Evolutionary conservation across 352 stramenopile species (phyloP).

Genomic region (Peronospora belbahrii): DNA sequence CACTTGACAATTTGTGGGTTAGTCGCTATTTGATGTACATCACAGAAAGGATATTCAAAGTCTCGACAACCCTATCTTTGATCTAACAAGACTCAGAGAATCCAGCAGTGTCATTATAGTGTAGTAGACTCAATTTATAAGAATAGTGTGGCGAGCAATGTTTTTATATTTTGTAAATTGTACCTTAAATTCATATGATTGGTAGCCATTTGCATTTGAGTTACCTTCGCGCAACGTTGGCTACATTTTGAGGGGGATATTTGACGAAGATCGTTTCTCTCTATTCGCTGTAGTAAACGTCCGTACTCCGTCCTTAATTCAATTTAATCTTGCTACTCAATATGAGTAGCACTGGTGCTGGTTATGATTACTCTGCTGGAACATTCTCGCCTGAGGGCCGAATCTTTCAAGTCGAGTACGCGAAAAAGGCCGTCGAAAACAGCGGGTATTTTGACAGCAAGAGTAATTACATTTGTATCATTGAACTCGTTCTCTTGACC

Average conservation of each 20-base stretch:
- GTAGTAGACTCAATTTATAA: too few relatives aligned
- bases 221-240: conserved; percentile 11
- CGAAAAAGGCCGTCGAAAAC: conserved; percentile 97
- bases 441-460: conserved; percentile 49
- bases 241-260: conserved; percentile 15
- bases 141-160: too few relatives aligned
- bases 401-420: conserved; percentile 99
- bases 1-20: too few relatives aligned
- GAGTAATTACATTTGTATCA: too few relatives aligned
- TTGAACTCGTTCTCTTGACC: neutral
- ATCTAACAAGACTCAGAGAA: too few relatives aligned
- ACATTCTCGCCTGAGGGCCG: conserved; percentile 97
- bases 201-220: neutral
- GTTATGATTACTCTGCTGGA: conserved; percentile 82
- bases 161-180: too few relatives aligned
- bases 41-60: too few relatives aligned
- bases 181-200: conserved; percentile 1
- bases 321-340: conserved; percentile 10
- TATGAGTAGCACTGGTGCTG: conserved; percentile 83
- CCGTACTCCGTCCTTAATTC: neutral
- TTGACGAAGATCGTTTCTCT: conserved; percentile 15
- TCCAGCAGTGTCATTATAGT: too few relatives aligned
- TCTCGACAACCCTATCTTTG: too few relatives aligned
- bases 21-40: too few relatives aligned
- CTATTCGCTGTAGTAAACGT: neutral